Evolutionary conservation across 352 stramenopile genomes (phyloP).

Genomic region (Plasmopara viticola): DNA sequence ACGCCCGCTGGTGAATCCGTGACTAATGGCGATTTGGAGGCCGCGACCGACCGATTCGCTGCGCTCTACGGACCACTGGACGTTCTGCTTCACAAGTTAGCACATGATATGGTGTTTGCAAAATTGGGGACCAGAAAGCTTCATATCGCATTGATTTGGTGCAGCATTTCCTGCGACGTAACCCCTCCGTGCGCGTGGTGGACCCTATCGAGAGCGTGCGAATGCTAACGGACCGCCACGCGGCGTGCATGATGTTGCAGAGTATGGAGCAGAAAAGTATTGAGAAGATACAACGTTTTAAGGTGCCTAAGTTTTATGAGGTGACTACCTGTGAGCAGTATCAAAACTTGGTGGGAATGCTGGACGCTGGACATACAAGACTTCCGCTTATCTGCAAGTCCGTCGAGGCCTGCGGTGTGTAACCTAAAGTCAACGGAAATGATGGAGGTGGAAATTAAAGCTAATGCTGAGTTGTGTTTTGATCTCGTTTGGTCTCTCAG

Average conservation of each 20-base stretch:
- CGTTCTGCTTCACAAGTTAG: conserved; percentile 74
- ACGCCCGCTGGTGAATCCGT: conserved; percentile 14
- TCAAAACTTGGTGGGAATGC: conserved; percentile 23
- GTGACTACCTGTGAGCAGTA: conserved; percentile 37
- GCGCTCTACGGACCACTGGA: conserved; percentile 43
- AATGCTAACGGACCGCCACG: conserved; percentile 62
- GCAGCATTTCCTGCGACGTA: conserved; percentile 31
- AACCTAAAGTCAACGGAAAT: not conserved
- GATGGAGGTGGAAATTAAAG: not conserved
- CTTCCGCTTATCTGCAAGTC: conserved; percentile 82
- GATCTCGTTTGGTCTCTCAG: conserved; percentile 20
- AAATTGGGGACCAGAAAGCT: conserved; percentile 42
- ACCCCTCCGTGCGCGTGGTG: conserved; percentile 51
- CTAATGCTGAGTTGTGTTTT: conserved; percentile 1
- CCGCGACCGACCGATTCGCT: conserved; percentile 18
- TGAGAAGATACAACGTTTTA: conserved; percentile 22
- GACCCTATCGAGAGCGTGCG: conserved; percentile 63
- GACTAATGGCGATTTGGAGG: conserved; percentile 22
- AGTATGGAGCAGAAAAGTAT: conserved; percentile 11
- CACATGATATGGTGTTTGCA: conserved; percentile 79
- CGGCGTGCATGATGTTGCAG: conserved; percentile 47
- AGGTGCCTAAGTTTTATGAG: conserved; percentile 45
- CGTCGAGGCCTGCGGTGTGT: conserved; percentile 73
- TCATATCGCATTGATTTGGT: conserved; percentile 45
- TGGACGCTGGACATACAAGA: conserved; percentile 34